Evolutionary conservation across 495 filamentous ascomycete genomes (phyloP), one percentile per base, ranked within the genome.

Genomic region (Elasticomyces elasticus): DNA sequence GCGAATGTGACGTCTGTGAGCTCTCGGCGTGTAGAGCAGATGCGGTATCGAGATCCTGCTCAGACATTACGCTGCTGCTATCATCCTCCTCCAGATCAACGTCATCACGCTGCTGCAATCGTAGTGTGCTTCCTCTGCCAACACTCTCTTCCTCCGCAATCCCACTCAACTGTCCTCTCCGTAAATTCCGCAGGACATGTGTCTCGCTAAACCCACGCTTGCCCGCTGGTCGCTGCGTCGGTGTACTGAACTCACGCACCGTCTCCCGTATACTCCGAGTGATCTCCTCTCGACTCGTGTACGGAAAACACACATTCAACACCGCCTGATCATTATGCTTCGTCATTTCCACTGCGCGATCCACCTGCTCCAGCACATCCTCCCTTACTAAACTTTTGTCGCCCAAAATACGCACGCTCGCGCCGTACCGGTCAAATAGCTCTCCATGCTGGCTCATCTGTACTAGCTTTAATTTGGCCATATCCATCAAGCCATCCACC

Each of bases 401-500:
- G 12, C 92, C 92, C 6, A 97, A 73, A 3, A 98, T 80, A 41
- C 85, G 76, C 20, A 98, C 81, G 49, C 81, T 76, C 1, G 90
- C 94, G 6, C 94, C 92, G 64, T 97, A 98, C 46, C 86, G 83
- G 61, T 98, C 88, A 43, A 98, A 74, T 27, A 98, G 72, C 62
- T 95, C 90, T 22, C 92, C 92, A 58, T 98, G 92, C 64, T 96
- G 88, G 11, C 84, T 79, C 64, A 98, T 74, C 63, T 98, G 92
- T 20, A 81, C 77, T 13, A 98, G 76, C 72, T 95, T 96, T 53
- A 91, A 79, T 71, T 94, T 94, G 30, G 90, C 91, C 76, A 98
- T 94, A 59, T 95, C 87, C 92, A 98, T 98, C 47, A 98, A 72
- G 15, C 87, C 89, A 67, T 95, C 89, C 28, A 98, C 94, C 67